Evolutionary conservation across 78 protist species (phyloP).

Genomic region (Pigoraptor vietnamica): DNA sequence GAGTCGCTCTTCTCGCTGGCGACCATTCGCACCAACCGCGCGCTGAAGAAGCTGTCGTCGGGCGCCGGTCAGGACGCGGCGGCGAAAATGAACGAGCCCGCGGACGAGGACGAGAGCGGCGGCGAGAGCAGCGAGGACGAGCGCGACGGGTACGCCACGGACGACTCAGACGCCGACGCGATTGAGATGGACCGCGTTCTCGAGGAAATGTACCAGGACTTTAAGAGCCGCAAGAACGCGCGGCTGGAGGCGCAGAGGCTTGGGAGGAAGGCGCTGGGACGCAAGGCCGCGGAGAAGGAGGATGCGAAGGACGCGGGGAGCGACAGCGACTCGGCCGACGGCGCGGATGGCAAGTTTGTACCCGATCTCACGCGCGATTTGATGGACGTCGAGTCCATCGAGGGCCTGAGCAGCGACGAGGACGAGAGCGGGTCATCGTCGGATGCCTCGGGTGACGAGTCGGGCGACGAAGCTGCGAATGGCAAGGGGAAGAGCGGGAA

Average conservation of each 20-base stretch:
- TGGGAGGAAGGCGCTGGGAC: not conserved
- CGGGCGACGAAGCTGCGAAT: not conserved
- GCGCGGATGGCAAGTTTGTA: not conserved
- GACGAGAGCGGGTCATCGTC: not conserved
- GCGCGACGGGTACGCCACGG: not conserved
- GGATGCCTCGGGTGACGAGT: too few species aligned
- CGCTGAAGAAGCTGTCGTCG: not conserved
- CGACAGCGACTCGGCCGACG: not conserved
- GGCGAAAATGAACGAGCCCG: not conserved
- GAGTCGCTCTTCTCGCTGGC: slow-evolving; percentile 14
- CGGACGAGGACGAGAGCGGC: slow-evolving; percentile 17
- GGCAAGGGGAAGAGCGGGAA: not conserved
- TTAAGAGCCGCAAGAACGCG: not conserved
- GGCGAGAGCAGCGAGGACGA: not conserved
- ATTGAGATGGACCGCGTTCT: not conserved
- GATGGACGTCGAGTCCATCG: not conserved
- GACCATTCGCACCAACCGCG: not conserved
- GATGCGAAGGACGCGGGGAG: not conserved
- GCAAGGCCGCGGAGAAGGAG: not conserved
- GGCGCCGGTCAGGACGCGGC: not conserved
- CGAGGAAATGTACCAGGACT: slow-evolving; percentile 6
- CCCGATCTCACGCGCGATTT: not conserved
- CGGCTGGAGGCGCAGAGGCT: not conserved
- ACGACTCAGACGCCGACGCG: not conserved
- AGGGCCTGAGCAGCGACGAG: not conserved